These are phyloP conservation scores for Trichoderma endophyticum DNA, from an alignment of 2,329 filamentous ascomycete genomes.

Conservation along the genomic window DNA sequence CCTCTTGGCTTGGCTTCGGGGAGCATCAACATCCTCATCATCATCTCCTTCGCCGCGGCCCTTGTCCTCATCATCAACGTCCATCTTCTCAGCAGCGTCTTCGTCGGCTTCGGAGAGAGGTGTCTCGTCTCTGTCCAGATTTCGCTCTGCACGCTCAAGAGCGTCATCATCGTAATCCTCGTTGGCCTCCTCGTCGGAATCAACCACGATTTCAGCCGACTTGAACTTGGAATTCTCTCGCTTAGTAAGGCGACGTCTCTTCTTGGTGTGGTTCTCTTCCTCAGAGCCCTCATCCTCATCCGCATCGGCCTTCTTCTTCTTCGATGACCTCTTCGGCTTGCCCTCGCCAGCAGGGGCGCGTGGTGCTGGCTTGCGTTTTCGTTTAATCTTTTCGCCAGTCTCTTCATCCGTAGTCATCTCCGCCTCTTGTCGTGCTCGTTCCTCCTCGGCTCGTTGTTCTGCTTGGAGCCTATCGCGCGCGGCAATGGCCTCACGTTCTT, in stretches of 20 bases:
- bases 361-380: conserved; percentile 62
- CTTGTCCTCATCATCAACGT: conserved; percentile 45
- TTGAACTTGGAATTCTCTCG: conserved; percentile 67
- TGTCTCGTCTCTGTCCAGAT: conserved; percentile 37
- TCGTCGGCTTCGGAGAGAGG: conserved; percentile 37
- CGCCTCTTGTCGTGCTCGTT: conserved; percentile 50
- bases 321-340: conserved; percentile 51
- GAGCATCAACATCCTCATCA: conserved; percentile 45
- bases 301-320: conserved; percentile 51
- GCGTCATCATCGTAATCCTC: conserved; percentile 42
- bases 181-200: conserved; percentile 61
- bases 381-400: conserved; percentile 76
- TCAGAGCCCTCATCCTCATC: conserved; percentile 43
- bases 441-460: conserved; percentile 51
- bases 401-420: conserved; percentile 80
- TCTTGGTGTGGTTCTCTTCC: conserved; percentile 52
- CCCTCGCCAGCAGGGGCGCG: conserved; percentile 38
- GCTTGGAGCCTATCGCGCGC: conserved; percentile 72
- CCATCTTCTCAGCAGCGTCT: conserved; percentile 47
- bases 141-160: conserved; percentile 46
- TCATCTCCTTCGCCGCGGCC: conserved; percentile 46
- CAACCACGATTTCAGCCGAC: conserved; percentile 77
- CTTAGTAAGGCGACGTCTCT: conserved; percentile 58
- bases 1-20: conserved; percentile 44
- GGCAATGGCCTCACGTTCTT: conserved; percentile 77